Base-by-base conservation (phyloP, 2,329 filamentous ascomycete genomes). In the Stagonosporopsis chrysanthemi region DNA sequence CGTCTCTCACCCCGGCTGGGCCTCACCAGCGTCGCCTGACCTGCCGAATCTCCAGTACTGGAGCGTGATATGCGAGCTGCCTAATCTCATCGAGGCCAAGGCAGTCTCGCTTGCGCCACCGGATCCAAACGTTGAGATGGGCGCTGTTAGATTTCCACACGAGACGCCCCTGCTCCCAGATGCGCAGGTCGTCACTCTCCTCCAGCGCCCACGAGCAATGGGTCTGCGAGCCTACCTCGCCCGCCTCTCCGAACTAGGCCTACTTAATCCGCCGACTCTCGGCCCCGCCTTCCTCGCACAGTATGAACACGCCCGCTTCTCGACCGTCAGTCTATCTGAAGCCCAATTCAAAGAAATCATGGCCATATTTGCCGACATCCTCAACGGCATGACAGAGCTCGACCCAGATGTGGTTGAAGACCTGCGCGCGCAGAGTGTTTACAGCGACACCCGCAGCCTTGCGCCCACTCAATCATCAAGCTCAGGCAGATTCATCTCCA, bases 1-100 rank as follows among this genome's bases (percentile, higher is more conserved):
- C n/a, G 87, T 98, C 49, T 86, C 90, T 58, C 95, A 99, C 73
- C 82, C 87, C 15, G 95, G 94, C 48, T 98, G 95, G 94, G 89
- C 90, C 2, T 90, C 92, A 2, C 94, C 94, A 6, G 84, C 85
- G 28, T 89, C 87, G 1, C 80, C 84, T 8, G 90, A 95, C 70
- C 79, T 95, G 17, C 88, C 91, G 4, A 87, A 91, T 69, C 78
- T 98, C n/a, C 88, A 96, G 63, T 98, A 96, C 75, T 84, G 83
- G 66, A 87, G 87, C 2, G 91, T 99, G 23, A 82, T 97, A 17
- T 83, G 85, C 35, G 94, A 98, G 76, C 82, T 99, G 23, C 91
- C 93, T 1, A 89, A 96, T 71, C 83, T 98, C 26, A 90, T 98
- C 61, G 94, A 98, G 79, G 94, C 91, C 9, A 94, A 94, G 75